A percentile compares a stretch with the other conserved stretches of the same genome.
Evolutionary conservation across 805 yeast genomes (phyloP).

Genomic region (Alloascoidea hylecoeti): DNA sequence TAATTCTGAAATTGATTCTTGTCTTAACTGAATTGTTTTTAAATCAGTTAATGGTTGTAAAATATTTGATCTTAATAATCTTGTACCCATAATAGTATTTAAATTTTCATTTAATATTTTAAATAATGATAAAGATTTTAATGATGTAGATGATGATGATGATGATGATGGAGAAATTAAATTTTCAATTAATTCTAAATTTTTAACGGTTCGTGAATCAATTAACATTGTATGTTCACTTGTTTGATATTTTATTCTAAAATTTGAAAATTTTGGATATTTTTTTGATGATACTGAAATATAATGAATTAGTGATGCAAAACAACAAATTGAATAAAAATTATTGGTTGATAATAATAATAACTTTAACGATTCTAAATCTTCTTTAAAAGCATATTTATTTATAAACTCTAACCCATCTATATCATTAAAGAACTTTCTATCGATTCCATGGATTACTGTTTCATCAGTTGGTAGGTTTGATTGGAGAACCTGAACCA

Average conservation of each 20-base stretch:
- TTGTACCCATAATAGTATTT: conserved; percentile 33
- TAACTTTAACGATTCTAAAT: conserved; percentile 10
- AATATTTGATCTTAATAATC: conserved; percentile 25
- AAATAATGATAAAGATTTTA: conserved; percentile 20
- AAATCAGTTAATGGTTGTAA: conserved; percentile 29
- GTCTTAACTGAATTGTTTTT: conserved; percentile 20
- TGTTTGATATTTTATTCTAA: conserved; percentile 22
- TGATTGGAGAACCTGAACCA: conserved; percentile 21
- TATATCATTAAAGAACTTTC: conserved; percentile 13
- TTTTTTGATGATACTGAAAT: conserved; percentile 9
- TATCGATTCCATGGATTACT: conserved; percentile 12
- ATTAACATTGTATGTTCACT: conserved; percentile 28
- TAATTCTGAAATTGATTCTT: conserved; percentile 23
- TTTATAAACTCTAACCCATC: conserved; percentile 13
- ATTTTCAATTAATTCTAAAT: conserved; percentile 25
- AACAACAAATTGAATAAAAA: conserved; percentile 17
- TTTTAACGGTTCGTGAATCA: conserved; percentile 21
- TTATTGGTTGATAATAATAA: conserved; percentile 16
- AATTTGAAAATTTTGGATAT: conserved; percentile 13
- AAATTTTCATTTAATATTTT: conserved; percentile 23
- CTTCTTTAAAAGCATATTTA: conserved; percentile 10
- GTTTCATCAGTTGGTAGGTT: conserved; percentile 17
- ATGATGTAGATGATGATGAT: conserved; percentile 19
- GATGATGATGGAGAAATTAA: conserved; percentile 14
- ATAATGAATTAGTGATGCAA: conserved; percentile 18